Evolutionary conservation across 1,139 yeast species (phyloP), one percentile per base, ranked within the genome.

Genomic region (Hyphopichia pseudoburtonii): DNA sequence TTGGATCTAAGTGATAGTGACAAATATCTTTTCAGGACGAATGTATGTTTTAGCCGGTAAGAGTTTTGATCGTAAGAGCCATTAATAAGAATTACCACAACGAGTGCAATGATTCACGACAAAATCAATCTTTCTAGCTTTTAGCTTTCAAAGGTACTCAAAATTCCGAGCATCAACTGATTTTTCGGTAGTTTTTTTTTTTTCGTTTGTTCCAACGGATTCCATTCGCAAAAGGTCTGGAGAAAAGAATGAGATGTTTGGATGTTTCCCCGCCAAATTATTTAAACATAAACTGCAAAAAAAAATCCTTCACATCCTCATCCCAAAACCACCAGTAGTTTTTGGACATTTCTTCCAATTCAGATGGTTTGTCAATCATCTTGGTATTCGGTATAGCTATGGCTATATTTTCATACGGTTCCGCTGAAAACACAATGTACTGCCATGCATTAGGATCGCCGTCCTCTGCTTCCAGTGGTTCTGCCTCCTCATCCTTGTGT

Each of bases 391-490:
- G 92, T 5, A 88, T 67, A 37, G 85, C 80, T 45, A 88, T 68
- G 3, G 82, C 84, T 12, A 86, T 68, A 37, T 82, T 85, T 41
- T 86, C 92, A 56, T 86, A 88, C 1, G 96, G 96, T 52, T 86
- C 95, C 0, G 86, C 94, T 18, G 87, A 78, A 0, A 87, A 60
- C n/a, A 87, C 77, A 44, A 88, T 53, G 51, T 82, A 87, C 56
- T 85, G 95, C 57, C 51, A 61, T 60, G 38, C 61, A 50, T 36
- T 50, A 5, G 59, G 51, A 42, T 73, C 70, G 7, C 64, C 63
- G 3, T 64, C 59, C 1, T 43, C 50, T 5, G 41, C 42, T 8
- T 47, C 54, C n/a, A n/a, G n/a, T n/a, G n/a, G n/a, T 5, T 40
- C 49, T n/a, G 44, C 46, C 5, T 43, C 45, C n/a, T 45, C 52